Base-by-base conservation (phyloP, 148 eudicot species). In the Rhododendron molle region DNA sequence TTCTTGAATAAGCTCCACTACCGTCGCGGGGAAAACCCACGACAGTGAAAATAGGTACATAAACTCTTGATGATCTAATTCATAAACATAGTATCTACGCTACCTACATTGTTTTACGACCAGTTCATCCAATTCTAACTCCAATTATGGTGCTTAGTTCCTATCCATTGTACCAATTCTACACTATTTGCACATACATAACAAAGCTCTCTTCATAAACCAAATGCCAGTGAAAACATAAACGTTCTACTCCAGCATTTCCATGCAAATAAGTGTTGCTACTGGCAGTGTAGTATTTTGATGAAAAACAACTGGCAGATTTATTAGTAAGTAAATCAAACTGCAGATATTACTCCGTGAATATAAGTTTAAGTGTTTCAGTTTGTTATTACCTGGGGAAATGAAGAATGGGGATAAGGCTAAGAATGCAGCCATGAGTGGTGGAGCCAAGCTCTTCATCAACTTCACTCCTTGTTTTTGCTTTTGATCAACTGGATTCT, bases 401-500 rank as follows among this genome's bases (percentile, higher is more conserved):
- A 38, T 84, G 82, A 76, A 32, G 49, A 89, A 10, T 32, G 91
- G 91, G 83, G 87, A 78, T 83, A 89, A 86, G 89, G 90, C 50
- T 78, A 91, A 28, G 52, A 90, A 62, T 74, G 90, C 90, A 50
- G 87, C 87, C 65, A 87, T 34, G 79, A 67, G 83, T 84, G 88
- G 82, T 32, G 85, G 85, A 83, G 65, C 82, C 62, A 86, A 86
- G 77, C 69, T 82, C 83, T 83, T 83, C 30, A 76, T 32, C 10
- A 86, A 32, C 20, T 7, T 83, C 26, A 60, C 21, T 74, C 74
- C 23, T 34, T 76, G 67, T 30, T 62, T 58, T 52, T 65, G 76
- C 40, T 47, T 86, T 77, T 62, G 58, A 47, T 47, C 67, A 62
- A 76, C 58, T 62, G 58, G 85, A 44, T 74, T 86, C 32, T 28